Base-by-base conservation (phyloP, 257 asterid genomes). In the Parsonsia alboflavescens region DNA sequence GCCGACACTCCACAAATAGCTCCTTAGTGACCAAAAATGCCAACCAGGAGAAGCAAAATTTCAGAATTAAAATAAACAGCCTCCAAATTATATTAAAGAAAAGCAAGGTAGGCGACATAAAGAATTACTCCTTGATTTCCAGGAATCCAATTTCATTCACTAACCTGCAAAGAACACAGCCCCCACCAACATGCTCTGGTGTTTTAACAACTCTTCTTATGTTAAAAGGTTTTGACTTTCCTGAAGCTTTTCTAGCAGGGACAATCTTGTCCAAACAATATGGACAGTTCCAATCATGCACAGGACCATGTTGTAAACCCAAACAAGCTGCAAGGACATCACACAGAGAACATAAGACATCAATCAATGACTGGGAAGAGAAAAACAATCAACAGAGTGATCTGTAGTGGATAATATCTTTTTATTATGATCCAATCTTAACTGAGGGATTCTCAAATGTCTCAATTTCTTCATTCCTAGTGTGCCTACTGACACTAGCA, bases 91-190 rank as follows among this genome's bases (percentile, higher is more conserved):
- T 36, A 45, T 33, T 49, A 21, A 36, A 10, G 57, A 74, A 24
- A n/a, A 36, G 41, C 61, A 69, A 41, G 56, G 36, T 19, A 58
- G 8, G 10, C 2, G 12, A 57, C 6, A 3, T 33, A 19, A 39
- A 44, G 42, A 71, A 6, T 30, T 39, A 17, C 45, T 19, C 49
- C 2, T 75, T 13, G 46, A 39, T 10, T 21, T 13, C n/a, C 6
- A 11, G 16, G 13, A 42, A 44, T 16, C 42, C 48, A 11, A 26
- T 44, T 22, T 13, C 73, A 74, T 82, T 74, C 88, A 42, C 46
- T 71, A 58, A 95, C 99, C 99, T 95, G 98, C 99, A 95, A 78
- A 93, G 88, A 81, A 88, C 89, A 86, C 99, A 95, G 50, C 98
- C 99, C 74, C 99, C 98, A 70, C 91, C 87, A 83, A 85, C 96